Conservation (phyloP, 768 basidiomycete genomes). For the Exsudoporus frostii region DNA sequence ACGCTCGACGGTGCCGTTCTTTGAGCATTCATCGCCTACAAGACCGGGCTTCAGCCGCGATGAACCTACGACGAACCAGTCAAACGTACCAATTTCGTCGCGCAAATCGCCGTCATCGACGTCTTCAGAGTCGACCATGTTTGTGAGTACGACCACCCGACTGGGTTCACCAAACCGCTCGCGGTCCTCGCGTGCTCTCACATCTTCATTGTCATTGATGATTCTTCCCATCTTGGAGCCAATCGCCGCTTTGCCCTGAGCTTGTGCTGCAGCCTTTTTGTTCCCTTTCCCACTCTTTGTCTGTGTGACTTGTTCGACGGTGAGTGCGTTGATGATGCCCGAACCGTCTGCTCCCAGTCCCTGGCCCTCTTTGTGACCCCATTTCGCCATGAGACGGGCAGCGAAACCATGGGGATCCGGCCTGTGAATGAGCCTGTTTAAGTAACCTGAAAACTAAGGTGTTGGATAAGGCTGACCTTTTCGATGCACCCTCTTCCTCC, state of each 20-base stretch:
- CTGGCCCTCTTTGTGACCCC: slow-evolving; percentile 93
- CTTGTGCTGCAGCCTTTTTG: slow-evolving; percentile 36
- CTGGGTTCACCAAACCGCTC: slow-evolving; percentile 87
- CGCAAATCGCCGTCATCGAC: slow-evolving; percentile 79
- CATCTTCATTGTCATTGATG: slow-evolving; percentile 86
- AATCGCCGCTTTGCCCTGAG: slow-evolving; percentile 37
- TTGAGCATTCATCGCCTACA: slow-evolving; percentile 85
- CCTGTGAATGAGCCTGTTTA: slow-evolving; percentile 21
- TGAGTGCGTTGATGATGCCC: slow-evolving; percentile 87
- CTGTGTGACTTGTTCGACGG: slow-evolving; percentile 61
- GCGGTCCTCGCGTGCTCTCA: slow-evolving; percentile 69
- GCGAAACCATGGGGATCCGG: slow-evolving; percentile 75
- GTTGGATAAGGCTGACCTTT: slow-evolving; percentile 9
- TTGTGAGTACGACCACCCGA: slow-evolving; percentile 84
- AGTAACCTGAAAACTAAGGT: not conserved
- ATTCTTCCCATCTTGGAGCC: slow-evolving; percentile 83
- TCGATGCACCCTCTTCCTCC: slow-evolving; percentile 29
- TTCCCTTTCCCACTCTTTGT: slow-evolving; percentile 36
- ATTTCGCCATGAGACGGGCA: slow-evolving; percentile 89
- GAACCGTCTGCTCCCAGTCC: slow-evolving; percentile 82
- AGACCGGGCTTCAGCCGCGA: not conserved
- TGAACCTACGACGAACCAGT: not conserved
- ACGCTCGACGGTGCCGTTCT: slow-evolving; percentile 89
- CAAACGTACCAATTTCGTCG: slow-evolving; percentile 76
- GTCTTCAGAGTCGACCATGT: slow-evolving; percentile 85